These are phyloP conservation scores for Cyberlindnera saturnus DNA, from an alignment of 805 yeast species.

Conservation along the genomic window DNA sequence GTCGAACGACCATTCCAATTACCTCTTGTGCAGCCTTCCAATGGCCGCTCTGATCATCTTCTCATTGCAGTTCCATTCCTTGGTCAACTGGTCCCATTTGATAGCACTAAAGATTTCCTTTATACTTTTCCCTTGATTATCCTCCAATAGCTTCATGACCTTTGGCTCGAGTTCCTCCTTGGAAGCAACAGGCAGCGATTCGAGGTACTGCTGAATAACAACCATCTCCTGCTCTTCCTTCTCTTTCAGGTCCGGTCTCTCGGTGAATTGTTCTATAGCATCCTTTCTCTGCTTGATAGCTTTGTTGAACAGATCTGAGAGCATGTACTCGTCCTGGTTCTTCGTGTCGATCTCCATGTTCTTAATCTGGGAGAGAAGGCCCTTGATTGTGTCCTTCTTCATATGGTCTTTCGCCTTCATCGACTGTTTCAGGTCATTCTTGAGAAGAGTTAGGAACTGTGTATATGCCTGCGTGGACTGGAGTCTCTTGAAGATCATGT, in stretches of 20 bases:
- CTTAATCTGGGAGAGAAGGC: conserved; percentile 36
- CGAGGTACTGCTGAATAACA: conserved; percentile 35
- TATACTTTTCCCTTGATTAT: conserved; percentile 18
- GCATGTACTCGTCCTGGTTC: conserved; percentile 29
- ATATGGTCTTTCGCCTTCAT: conserved; percentile 40
- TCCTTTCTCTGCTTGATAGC: conserved; percentile 44
- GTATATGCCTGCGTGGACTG: conserved; percentile 30
- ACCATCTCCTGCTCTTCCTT: conserved; percentile 42
- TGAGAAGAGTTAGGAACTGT: conserved; percentile 28
- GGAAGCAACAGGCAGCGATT: conserved; percentile 41
- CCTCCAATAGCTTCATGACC: conserved; percentile 23
- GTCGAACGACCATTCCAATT: not conserved
- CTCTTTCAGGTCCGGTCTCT: conserved; percentile 48
- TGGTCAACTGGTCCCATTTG: conserved; percentile 27
- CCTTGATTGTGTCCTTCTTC: conserved; percentile 39
- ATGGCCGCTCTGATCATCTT: conserved; percentile 26
- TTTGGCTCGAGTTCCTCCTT: conserved; percentile 35
- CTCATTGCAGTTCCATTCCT: conserved; percentile 34
- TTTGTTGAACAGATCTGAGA: conserved; percentile 34
- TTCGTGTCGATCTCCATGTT: conserved; percentile 37
- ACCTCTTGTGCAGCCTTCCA: conserved; percentile 18
- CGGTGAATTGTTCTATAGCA: conserved; percentile 40
- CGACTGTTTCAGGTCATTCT: conserved; percentile 40
- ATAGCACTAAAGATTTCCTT: conserved; percentile 28
- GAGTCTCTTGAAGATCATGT: conserved; percentile 19